These are phyloP conservation scores for Strombidium stylifer DNA, from an alignment of 73 alveolate genomes.

Conservation along the genomic window DNA sequence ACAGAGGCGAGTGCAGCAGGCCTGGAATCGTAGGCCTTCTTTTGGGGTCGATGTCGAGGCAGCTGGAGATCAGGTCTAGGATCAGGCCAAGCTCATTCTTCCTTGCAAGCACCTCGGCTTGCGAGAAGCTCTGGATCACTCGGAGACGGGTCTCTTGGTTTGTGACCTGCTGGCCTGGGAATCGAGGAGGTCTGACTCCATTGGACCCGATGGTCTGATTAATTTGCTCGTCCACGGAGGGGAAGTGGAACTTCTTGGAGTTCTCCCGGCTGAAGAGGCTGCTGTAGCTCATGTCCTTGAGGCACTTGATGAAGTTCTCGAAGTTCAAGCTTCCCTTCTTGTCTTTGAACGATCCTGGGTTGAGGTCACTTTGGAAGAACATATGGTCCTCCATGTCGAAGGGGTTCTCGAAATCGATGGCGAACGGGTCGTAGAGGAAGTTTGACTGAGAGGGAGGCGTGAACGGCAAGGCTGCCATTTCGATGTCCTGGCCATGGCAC, in stretches of 20 bases:
- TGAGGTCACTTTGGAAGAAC: too few species aligned
- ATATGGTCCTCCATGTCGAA: conserved; percentile 31
- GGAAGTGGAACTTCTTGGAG: conserved; percentile 42
- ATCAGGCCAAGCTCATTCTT: conserved; percentile 84
- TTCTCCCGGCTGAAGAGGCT: conserved; percentile 24
- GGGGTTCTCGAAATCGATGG: conserved; percentile 51
- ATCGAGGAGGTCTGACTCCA: conserved; percentile 13
- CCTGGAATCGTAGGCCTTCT: conserved; percentile 81
- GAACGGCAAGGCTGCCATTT: conserved; percentile 39
- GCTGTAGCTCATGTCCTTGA: conserved; percentile 3
- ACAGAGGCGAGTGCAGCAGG: conserved; percentile 75
- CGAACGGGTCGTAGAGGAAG: conserved; percentile 72
- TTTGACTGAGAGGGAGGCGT: conserved; percentile 52
- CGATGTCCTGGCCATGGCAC: conserved; percentile 27
- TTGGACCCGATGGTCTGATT: not conserved
- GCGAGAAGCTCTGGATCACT: conserved; percentile 23
- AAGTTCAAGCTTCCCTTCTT: conserved; percentile 24
- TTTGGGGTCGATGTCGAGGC: conserved; percentile 76
- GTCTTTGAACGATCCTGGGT: conserved; percentile 36
- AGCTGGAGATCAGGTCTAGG: conserved; percentile 75
- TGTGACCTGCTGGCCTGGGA: conserved; percentile 19
- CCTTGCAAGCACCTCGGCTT: conserved; percentile 52
- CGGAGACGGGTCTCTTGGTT: conserved; percentile 11
- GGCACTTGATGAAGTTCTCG: conserved; percentile 39
- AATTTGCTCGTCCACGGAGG: conserved; percentile 13